These are phyloP conservation scores for Penicillium riverlandense DNA, from an alignment of 495 filamentous ascomycete genomes.

Conservation along the genomic window DNA sequence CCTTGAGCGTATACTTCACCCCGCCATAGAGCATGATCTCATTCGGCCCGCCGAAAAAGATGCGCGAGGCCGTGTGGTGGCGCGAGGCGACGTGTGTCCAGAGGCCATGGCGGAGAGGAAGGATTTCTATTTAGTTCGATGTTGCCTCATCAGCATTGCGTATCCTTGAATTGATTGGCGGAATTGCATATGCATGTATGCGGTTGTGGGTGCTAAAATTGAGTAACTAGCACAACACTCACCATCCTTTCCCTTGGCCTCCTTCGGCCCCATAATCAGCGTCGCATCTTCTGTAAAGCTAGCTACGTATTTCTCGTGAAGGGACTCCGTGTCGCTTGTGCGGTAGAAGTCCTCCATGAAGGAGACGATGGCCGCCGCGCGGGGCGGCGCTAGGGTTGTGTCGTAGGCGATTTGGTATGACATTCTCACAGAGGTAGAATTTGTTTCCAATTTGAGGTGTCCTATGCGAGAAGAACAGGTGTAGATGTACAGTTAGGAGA, in stretches of 20 bases:
- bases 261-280: slow-evolving; percentile 50
- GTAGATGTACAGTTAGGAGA: no score
- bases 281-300: slow-evolving; percentile 50
- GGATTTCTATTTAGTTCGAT: slow-evolving; percentile 37
- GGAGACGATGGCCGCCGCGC: slow-evolving; percentile 23
- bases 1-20: slow-evolving; percentile 49
- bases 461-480: no score
- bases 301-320: slow-evolving; percentile 48
- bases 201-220: background rate
- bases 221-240: slow-evolving; percentile 7
- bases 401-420: slow-evolving; percentile 31
- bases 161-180: no score
- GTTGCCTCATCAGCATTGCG: no score
- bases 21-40: slow-evolving; percentile 60
- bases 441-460: no score
- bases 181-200: no score
- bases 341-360: slow-evolving; percentile 55
- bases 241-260: slow-evolving; percentile 44
- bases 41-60: slow-evolving; percentile 45
- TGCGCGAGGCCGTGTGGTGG: slow-evolving; percentile 39
- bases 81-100: slow-evolving; percentile 50
- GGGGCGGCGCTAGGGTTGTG: slow-evolving; percentile 20
- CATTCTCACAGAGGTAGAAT: slow-evolving; percentile 14
- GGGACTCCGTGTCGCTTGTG: slow-evolving; percentile 48
- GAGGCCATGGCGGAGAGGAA: slow-evolving; percentile 43